phyloP scores from a whole-genome alignment of 2,329 filamentous ascomycete genomes.

The Botrytis byssoidea region DNA sequence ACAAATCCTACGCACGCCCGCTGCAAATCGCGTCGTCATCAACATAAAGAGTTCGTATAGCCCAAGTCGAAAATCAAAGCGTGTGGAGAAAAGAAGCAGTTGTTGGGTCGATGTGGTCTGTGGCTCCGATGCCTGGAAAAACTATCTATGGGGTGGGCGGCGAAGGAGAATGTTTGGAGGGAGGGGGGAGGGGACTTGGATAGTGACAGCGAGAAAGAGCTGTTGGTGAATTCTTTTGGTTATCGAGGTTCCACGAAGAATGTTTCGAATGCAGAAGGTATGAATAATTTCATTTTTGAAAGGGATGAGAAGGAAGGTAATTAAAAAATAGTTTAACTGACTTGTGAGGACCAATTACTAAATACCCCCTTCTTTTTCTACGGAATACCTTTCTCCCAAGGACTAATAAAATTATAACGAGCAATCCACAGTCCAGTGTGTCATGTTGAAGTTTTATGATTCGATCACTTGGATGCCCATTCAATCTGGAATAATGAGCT shows the following conservation, averaged over 20 bases:
- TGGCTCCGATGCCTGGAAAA: slow-evolving; percentile 39
- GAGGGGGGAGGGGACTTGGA: slow-evolving; percentile 38
- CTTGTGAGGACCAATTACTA: not conserved
- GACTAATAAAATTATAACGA: not conserved
- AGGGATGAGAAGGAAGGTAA: too few species aligned
- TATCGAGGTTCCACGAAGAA: too few species aligned
- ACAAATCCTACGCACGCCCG: slow-evolving; percentile 55
- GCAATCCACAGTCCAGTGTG: not conserved
- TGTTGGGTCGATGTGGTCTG: slow-evolving; percentile 42
- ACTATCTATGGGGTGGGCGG: slow-evolving; percentile 19
- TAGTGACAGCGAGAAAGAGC: slow-evolving; percentile 47
- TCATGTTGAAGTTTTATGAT: not conserved
- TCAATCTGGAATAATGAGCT: not conserved
- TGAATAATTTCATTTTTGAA: too few species aligned
- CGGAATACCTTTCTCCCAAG: not conserved
- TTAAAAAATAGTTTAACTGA: too few species aligned
- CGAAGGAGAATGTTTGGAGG: slow-evolving; percentile 29
- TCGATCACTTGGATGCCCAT: not conserved
- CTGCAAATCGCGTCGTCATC: slow-evolving; percentile 53
- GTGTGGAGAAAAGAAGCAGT: slow-evolving; percentile 22
- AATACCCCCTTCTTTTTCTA: not conserved
- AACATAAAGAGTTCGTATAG: slow-evolving; percentile 50
- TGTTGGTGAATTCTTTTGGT: slow-evolving; percentile 36
- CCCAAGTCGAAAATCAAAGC: slow-evolving; percentile 59
- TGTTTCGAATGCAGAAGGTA: too few species aligned